These are phyloP conservation scores for Aphanomyces invadans DNA, from an alignment of 352 stramenopile genomes.

Conservation along the genomic window DNA sequence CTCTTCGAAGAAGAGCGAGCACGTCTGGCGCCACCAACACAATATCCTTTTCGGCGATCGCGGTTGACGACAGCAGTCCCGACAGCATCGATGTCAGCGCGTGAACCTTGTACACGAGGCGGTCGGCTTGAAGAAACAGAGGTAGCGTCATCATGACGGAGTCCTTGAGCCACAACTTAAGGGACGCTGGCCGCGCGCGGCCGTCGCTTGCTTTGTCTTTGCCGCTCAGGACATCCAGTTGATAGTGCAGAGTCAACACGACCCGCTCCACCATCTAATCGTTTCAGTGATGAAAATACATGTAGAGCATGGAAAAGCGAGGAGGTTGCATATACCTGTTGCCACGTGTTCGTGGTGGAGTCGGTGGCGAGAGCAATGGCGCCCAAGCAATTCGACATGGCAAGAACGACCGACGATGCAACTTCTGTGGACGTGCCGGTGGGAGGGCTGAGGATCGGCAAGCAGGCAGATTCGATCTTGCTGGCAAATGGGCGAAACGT, in stretches of 20 bases:
- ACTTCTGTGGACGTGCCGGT: not conserved
- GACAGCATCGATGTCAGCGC: slow-evolving; percentile 36
- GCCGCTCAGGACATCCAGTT: slow-evolving; percentile 15
- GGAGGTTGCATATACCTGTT: slow-evolving; percentile 9
- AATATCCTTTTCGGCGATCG: slow-evolving; percentile 68
- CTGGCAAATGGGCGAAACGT: slow-evolving; percentile 19
- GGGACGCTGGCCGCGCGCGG: slow-evolving; percentile 29
- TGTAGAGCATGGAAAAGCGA: not conserved
- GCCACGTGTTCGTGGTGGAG: slow-evolving; percentile 8
- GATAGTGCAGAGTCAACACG: slow-evolving; percentile 16
- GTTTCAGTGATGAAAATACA: too few species aligned
- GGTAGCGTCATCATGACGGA: slow-evolving; percentile 31
- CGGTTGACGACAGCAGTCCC: slow-evolving; percentile 38
- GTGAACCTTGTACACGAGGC: slow-evolving; percentile 36
- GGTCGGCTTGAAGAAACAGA: slow-evolving; percentile 52
- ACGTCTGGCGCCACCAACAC: slow-evolving; percentile 53
- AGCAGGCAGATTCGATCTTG: slow-evolving; percentile 21
- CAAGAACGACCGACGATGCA: not conserved
- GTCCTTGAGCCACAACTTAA: slow-evolving; percentile 62
- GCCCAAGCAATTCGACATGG: slow-evolving; percentile 9
- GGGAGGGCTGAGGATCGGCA: slow-evolving; percentile 1
- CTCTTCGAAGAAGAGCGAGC: slow-evolving; percentile 45
- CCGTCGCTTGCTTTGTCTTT: slow-evolving; percentile 20
- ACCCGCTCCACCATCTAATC: slow-evolving; percentile 19
- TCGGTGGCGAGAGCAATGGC: slow-evolving; percentile 17